Conservation (phyloP, 1,284 basidiomycete genomes). For the Volvariella volvacea region DNA sequence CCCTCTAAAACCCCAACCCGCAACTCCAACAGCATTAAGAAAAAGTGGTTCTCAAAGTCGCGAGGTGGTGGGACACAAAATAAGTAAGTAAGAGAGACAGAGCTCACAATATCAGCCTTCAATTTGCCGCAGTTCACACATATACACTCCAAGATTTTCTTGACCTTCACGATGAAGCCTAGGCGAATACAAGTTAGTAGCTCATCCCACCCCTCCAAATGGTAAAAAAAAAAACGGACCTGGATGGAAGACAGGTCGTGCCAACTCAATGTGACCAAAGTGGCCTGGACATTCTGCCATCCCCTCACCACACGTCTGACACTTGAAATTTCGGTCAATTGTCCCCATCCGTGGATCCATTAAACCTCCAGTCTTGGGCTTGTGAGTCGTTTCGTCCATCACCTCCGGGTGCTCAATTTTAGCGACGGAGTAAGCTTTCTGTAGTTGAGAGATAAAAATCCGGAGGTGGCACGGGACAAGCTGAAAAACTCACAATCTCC, state of each 20-base stretch:
- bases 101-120: slow-evolving; percentile 93
- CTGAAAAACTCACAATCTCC: slow-evolving; percentile 80
- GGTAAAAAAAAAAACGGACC: slow-evolving; percentile 45
- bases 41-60: slow-evolving; percentile 85
- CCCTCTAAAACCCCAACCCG: slow-evolving; percentile 16
- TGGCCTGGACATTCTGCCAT: slow-evolving; percentile 98
- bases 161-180: slow-evolving; percentile 99
- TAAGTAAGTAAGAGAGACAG: slow-evolving; percentile 66
- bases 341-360: slow-evolving; percentile 99
- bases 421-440: slow-evolving; percentile 98
- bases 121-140: slow-evolving; percentile 98
- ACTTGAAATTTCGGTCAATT: slow-evolving; percentile 99
- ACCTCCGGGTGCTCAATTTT: slow-evolving; percentile 99
- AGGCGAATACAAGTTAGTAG: slow-evolving; percentile 8
- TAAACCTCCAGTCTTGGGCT: slow-evolving; percentile 86
- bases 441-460: slow-evolving; percentile 19
- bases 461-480: slow-evolving; percentile 9
- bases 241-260: slow-evolving; percentile 93
- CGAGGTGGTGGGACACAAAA: slow-evolving; percentile 86
- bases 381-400: slow-evolving; percentile 89
- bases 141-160: slow-evolving; percentile 98
- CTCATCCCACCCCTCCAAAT: background rate
- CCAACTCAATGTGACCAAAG: slow-evolving; percentile 98
- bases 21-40: slow-evolving; percentile 23
- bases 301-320: slow-evolving; percentile 98